A percentile compares a stretch with the other conserved stretches of the same genome.
These are phyloP conservation scores for Colletotrichum horii DNA, from an alignment of 2,329 filamentous ascomycete genomes.

Conservation along the genomic window DNA sequence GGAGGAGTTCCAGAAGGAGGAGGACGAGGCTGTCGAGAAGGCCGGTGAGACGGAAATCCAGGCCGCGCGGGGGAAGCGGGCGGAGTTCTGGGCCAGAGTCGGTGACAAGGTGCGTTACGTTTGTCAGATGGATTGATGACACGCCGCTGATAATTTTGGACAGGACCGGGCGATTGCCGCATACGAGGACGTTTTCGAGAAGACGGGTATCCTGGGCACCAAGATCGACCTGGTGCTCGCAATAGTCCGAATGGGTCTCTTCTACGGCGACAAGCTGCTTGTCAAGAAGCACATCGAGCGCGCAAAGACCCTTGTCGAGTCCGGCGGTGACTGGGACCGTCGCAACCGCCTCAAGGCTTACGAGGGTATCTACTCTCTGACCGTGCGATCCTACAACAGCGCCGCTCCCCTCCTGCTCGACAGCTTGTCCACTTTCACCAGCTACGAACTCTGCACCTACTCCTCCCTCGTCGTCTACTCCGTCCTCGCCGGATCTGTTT, in stretches of 20 bases:
- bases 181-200: conserved; percentile 93
- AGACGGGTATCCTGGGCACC: conserved; percentile 94
- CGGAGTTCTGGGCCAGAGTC: conserved; percentile 94
- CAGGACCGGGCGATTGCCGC: conserved; percentile 93
- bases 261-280: conserved; percentile 91
- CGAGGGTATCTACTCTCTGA: conserved; percentile 92
- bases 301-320: conserved; percentile 87
- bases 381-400: conserved; percentile 86
- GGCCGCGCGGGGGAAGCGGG: conserved; percentile 90
- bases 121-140: not conserved
- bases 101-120: conserved; percentile 80
- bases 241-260: conserved; percentile 93
- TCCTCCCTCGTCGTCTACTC: conserved; percentile 94
- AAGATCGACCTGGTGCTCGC: conserved; percentile 98
- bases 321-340: conserved; percentile 97
- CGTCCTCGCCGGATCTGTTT: conserved; percentile 91
- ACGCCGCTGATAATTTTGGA: conserved; percentile 15
- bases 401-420: conserved; percentile 94
- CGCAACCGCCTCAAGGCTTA: conserved; percentile 99
- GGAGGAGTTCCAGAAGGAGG: conserved; percentile 79
- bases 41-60: conserved; percentile 95
- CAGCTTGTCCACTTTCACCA: conserved; percentile 97
- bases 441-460: conserved; percentile 98
- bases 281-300: conserved; percentile 95
- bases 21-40: conserved; percentile 94